phyloP scores from a whole-genome alignment of 2,329 filamentous ascomycete species.

The Curvularia sp. region DNA sequence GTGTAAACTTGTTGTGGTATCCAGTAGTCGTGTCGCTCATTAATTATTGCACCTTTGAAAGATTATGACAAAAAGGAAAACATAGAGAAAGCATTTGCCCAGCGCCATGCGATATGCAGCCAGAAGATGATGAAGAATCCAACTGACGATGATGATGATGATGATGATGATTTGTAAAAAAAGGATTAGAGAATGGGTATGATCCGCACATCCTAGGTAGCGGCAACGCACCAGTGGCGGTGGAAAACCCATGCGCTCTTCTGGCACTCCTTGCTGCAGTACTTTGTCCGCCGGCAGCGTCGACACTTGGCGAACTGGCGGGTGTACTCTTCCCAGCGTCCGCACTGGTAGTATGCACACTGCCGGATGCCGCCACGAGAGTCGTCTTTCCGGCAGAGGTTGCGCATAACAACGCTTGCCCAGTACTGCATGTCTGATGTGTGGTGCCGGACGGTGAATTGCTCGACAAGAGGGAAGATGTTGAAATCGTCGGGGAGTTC shows the following conservation, averaged over 20 bases:
- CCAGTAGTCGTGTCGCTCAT: constrained; percentile 50
- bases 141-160: constrained; percentile 23
- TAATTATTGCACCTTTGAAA: constrained; percentile 47
- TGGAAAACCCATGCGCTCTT: constrained; percentile 99
- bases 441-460: constrained; percentile 95
- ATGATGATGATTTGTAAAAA: constrained; percentile 20
- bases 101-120: constrained; percentile 54
- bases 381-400: constrained; percentile 97
- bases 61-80: constrained; percentile 30
- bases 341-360: constrained; percentile 97
- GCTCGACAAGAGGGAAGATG: constrained; percentile 97
- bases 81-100: constrained; percentile 22
- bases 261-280: constrained; percentile 99
- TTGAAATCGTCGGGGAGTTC: constrained; percentile 93
- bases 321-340: constrained; percentile 97
- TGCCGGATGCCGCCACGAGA: constrained; percentile 92
- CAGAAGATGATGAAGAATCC: constrained; percentile 41
- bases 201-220: constrained; percentile 53
- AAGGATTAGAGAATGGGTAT: constrained; percentile 33
- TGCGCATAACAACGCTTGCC: constrained; percentile 98
- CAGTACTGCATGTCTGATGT: constrained; percentile 99
- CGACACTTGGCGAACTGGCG: constrained; percentile 98
- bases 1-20: constrained; percentile 37
- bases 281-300: constrained; percentile 94
- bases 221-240: constrained; percentile 93